Evolutionary conservation across 495 filamentous ascomycete genomes (phyloP), one percentile per base, ranked within the genome.

Genomic region (Penicillium subrubescens): DNA sequence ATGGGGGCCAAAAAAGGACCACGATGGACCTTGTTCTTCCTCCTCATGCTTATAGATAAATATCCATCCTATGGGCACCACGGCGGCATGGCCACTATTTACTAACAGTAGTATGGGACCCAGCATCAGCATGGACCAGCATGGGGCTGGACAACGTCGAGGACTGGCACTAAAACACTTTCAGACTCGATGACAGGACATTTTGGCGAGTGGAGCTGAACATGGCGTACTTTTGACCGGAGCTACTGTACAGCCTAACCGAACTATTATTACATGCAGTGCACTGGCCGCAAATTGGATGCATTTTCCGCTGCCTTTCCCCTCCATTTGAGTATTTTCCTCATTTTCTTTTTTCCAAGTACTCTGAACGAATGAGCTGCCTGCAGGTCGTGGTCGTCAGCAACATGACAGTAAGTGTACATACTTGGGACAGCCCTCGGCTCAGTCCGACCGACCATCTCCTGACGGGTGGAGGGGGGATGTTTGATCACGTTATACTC

Each of bases 241-340:
- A 29, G 29, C 68, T 68, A 66, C 63, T 70, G 65, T 62, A 61
- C 71, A 68, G 58, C 50, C 68, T 69, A 73, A 64, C 64, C 69
- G 71, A 71, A 70, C 71, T 71, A 73, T 73, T 73, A 67, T 73
- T 73, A 67, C 62, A 67, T 73, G 71, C 69, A 70, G 71, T 60
- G 71, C 71, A 72, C 69, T 73, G 71, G 71, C 69, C 69, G 66
- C 69, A 72, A 71, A 71, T 69, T 64, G 69, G 67, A 63, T 72
- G 71, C 69, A 72, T 71, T 71, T 68, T 68, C 67, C 67, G 71
- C 59, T 73, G 71, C 71, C 71, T 73, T 57, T 62, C 31, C 7
- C 14, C n/a, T n/a, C 12, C 23, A 33, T 31, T 21, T 27, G 7
- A 8, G 21, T 4, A 17, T 29, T 51, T 51, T 27, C 19, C 15